phyloP scores from a whole-genome alignment of 371 early-diverging fungal genomes.

The Choanephora cucurbitarum region DNA sequence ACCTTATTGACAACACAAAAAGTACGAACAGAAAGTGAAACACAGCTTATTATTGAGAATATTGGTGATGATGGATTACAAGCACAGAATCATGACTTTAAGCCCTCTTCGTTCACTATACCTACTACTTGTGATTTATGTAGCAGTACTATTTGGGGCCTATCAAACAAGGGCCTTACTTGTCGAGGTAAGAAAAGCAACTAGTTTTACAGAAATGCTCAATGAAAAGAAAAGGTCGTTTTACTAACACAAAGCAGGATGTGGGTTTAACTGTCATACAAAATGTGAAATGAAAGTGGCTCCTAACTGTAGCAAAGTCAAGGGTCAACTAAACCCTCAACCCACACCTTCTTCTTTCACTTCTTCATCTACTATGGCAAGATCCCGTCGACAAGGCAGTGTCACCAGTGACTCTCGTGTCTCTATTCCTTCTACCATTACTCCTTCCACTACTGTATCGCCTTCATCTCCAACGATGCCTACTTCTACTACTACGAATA shows the following conservation, averaged over 20 bases:
- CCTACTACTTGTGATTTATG: conserved; percentile 84
- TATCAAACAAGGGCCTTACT: conserved; percentile 76
- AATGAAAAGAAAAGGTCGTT: too few relatives aligned
- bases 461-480: background rate
- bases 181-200: conserved; percentile 56
- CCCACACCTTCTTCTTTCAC: conserved; percentile 19
- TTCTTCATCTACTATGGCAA: conserved; percentile 2
- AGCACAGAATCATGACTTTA: conserved; percentile 70
- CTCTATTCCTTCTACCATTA: too few relatives aligned
- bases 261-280: conserved; percentile 83
- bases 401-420: background rate
- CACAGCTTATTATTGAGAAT: conserved; percentile 55
- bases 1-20: conserved; percentile 55
- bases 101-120: conserved; percentile 74
- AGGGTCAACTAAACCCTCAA: conserved; percentile 60
- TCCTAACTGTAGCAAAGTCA: conserved; percentile 68
- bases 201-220: too few relatives aligned
- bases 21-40: conserved; percentile 55
- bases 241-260: conserved; percentile 57
- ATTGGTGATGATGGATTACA: conserved; percentile 62
- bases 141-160: conserved; percentile 72
- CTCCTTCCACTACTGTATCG: background rate
- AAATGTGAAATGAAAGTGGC: conserved; percentile 88
- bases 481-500: background rate
- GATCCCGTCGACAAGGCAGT: conserved; percentile 5